Evolutionary conservation across 345 rosid genomes (phyloP).

Genomic region (Sonneratia caseolaris): DNA sequence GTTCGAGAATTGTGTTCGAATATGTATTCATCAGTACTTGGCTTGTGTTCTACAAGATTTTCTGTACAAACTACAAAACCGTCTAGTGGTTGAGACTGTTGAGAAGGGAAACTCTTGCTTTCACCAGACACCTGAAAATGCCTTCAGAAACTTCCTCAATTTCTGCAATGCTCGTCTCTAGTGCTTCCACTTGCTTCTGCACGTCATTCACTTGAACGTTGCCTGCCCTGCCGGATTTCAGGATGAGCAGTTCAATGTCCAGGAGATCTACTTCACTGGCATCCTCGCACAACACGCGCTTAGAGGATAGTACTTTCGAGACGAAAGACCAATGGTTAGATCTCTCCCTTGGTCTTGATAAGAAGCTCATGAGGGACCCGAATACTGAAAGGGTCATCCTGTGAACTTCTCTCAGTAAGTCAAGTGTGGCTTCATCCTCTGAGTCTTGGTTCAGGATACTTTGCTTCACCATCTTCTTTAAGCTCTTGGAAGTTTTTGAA

Average conservation of each 20-base stretch:
- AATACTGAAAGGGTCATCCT: background rate
- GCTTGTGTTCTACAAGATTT: background rate
- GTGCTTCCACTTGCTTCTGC: conserved; percentile 21
- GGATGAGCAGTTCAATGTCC: background rate
- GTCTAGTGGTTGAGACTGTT: conserved; percentile 4
- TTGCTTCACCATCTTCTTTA: conserved; percentile 4
- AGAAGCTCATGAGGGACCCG: conserved; percentile 8
- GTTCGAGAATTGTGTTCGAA: background rate
- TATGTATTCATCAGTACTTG: background rate
- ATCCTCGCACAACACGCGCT: conserved; percentile 1
- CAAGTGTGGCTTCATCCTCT: background rate
- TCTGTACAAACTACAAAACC: background rate
- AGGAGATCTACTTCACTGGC: conserved; percentile 10
- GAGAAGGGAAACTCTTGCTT: conserved; percentile 20
- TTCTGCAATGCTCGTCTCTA: conserved; percentile 27
- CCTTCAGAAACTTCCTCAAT: conserved; percentile 34
- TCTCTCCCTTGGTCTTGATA: conserved; percentile 1
- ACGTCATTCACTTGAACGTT: conserved; percentile 9
- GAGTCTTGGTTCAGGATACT: background rate
- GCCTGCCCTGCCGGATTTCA: background rate
- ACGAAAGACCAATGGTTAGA: conserved; percentile 9
- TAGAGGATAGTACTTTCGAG: conserved; percentile 10
- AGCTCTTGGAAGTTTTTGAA: background rate
- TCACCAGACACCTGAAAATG: conserved; percentile 28
- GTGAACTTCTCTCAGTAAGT: background rate